Percentiles rank a stretch among this genome's conserved stretches.
Evolutionary conservation across 805 yeast genomes (phyloP).

Genomic region (Candida pini): DNA sequence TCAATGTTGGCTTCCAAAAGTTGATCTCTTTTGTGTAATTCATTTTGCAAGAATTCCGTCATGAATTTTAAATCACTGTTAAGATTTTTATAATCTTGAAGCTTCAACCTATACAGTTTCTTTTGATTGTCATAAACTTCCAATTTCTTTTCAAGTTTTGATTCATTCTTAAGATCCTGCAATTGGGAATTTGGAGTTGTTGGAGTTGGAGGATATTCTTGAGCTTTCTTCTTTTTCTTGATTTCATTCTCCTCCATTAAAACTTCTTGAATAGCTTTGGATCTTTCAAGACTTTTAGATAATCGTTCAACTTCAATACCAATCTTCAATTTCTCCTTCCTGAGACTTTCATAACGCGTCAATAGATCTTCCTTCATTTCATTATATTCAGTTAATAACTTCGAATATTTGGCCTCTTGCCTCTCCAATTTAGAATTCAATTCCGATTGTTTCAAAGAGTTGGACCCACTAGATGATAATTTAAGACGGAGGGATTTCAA

Average conservation of each 20-base stretch:
- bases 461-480: conserved; percentile 1
- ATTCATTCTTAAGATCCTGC: too few species aligned
- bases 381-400: conserved; percentile 24
- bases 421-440: conserved; percentile 4
- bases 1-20: conserved; percentile 21
- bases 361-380: conserved; percentile 28
- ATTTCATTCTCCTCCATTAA: conserved; percentile 9
- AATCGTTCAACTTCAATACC: conserved; percentile 27
- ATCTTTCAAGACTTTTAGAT: conserved; percentile 10
- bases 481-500: conserved; percentile 11
- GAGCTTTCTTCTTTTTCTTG: not conserved
- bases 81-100: conserved; percentile 36
- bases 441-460: conserved; percentile 3
- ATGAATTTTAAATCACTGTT: conserved; percentile 32
- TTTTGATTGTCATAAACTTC: conserved; percentile 34
- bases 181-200: conserved; percentile 15
- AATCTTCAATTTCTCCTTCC: conserved; percentile 22
- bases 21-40: conserved; percentile 23
- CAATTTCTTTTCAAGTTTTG: conserved; percentile 6
- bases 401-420: conserved; percentile 16
- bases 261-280: conserved; percentile 13
- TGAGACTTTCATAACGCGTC: conserved; percentile 19
- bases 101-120: conserved; percentile 41
- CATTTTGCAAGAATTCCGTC: conserved; percentile 26
- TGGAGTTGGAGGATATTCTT: conserved; percentile 20